phyloP scores from a whole-genome alignment of 1,139 yeast species.

The Wickerhamiella pararugosa region DNA sequence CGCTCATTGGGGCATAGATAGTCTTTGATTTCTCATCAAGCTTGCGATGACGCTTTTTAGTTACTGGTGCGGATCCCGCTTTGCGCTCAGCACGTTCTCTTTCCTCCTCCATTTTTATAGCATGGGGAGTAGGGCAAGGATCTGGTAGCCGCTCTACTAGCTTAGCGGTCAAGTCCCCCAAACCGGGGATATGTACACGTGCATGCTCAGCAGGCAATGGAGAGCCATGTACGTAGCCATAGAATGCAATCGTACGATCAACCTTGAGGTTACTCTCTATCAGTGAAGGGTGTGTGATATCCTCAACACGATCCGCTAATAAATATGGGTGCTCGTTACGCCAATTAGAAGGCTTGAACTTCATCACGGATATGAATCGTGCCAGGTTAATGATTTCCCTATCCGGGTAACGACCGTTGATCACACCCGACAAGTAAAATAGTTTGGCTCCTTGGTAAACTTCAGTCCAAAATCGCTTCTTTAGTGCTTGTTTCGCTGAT shows the following conservation, averaged over 20 bases:
- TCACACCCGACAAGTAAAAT: conserved; percentile 86
- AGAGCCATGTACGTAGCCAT: conserved; percentile 92
- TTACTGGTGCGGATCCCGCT: conserved; percentile 8
- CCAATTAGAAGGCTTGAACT: conserved; percentile 96
- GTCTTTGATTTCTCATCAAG: conserved; percentile 88
- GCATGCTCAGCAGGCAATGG: conserved; percentile 64
- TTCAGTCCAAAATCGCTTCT: conserved; percentile 97
- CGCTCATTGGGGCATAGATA: conserved; percentile 98
- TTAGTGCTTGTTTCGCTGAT: conserved; percentile 80
- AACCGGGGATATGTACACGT: conserved; percentile 86
- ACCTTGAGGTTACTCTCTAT: conserved; percentile 67
- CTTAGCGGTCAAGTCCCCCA: conserved; percentile 71
- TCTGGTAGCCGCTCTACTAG: conserved; percentile 84
- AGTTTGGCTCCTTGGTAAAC: conserved; percentile 96
- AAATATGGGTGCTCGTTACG: conserved; percentile 95
- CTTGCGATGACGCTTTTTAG: conserved; percentile 58
- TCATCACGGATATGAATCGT: conserved; percentile 91
- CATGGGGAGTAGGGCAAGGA: conserved; percentile 97
- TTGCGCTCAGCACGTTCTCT: conserved; percentile 44
- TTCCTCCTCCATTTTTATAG: conserved; percentile 60
- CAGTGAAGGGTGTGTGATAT: conserved; percentile 79
- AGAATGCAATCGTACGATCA: conserved; percentile 80
- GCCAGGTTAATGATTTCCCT: conserved; percentile 85
- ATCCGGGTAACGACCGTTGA: conserved; percentile 96
- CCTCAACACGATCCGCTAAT: conserved; percentile 86